Conservation (phyloP, 2,329 filamentous ascomycete species). For the Corynespora cassiicola region DNA sequence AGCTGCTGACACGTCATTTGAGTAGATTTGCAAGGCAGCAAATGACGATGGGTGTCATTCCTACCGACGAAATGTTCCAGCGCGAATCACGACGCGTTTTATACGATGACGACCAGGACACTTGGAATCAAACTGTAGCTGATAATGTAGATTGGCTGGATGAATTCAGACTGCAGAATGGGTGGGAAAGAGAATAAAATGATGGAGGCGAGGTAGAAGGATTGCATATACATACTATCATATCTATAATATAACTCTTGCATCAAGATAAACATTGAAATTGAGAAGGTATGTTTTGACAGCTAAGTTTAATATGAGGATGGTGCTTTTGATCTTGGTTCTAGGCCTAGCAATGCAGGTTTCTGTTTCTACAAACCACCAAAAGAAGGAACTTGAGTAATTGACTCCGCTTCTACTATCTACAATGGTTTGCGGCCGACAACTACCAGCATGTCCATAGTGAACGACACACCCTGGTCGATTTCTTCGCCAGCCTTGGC, state of each 20-base stretch:
- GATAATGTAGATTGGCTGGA: constrained; percentile 47
- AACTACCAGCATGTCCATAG: constrained; percentile 11
- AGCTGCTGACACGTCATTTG: constrained; percentile 50
- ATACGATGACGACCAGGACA: constrained; percentile 52
- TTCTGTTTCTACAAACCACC: too few relatives aligned
- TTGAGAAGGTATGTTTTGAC: too few relatives aligned
- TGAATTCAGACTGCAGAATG: constrained; percentile 16
- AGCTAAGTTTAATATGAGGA: too few relatives aligned
- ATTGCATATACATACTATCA: too few relatives aligned
- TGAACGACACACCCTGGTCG: constrained; percentile 9
- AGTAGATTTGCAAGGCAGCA: constrained; percentile 50
- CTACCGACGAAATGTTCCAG: constrained; percentile 58
- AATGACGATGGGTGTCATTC: constrained; percentile 40
- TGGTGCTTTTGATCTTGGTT: too few relatives aligned
- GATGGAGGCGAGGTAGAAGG: too few relatives aligned
- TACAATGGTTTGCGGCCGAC: constrained; percentile 13
- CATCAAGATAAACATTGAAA: too few relatives aligned
- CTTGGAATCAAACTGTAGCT: constrained; percentile 48
- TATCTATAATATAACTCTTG: too few relatives aligned
- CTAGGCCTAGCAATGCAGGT: too few relatives aligned
- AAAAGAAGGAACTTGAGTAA: too few relatives aligned
- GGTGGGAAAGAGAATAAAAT: too few relatives aligned
- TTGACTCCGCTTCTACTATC: too few relatives aligned
- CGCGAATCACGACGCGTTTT: constrained; percentile 51
- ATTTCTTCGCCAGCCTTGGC: constrained; percentile 9